Percentiles rank a stretch among this genome's conserved stretches.
These are phyloP conservation scores for Fusarium sp. DNA, from an alignment of 2,329 filamentous ascomycete species.

Conservation along the genomic window DNA sequence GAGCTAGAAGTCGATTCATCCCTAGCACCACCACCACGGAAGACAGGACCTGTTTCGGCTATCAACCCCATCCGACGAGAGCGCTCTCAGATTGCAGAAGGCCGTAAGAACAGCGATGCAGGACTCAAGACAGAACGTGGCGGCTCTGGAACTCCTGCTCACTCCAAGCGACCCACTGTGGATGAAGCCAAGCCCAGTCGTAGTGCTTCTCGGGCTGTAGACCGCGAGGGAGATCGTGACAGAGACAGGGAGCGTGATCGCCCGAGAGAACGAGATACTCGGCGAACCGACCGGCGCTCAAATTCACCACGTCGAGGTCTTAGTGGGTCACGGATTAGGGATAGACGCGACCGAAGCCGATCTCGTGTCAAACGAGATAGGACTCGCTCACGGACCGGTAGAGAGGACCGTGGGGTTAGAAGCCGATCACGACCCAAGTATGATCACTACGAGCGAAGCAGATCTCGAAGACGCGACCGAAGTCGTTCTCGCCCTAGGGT, in stretches of 20 bases:
- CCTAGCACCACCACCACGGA: slow-evolving; percentile 68
- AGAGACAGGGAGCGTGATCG: slow-evolving; percentile 51
- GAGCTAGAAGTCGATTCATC: slow-evolving; percentile 71
- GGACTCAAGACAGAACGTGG: slow-evolving; percentile 54
- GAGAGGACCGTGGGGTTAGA: slow-evolving; percentile 52
- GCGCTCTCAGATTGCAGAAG: slow-evolving; percentile 60
- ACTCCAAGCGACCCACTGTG: slow-evolving; percentile 45
- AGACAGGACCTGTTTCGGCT: slow-evolving; percentile 68
- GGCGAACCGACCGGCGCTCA: slow-evolving; percentile 56
- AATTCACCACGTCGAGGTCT: slow-evolving; percentile 57
- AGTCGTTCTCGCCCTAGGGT: slow-evolving; percentile 56
- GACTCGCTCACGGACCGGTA: slow-evolving; percentile 57
- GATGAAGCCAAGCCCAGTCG: slow-evolving; percentile 54
- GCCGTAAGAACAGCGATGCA: slow-evolving; percentile 57
- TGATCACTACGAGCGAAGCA: slow-evolving; percentile 55
- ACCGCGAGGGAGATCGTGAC: slow-evolving; percentile 47
- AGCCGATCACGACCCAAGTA: slow-evolving; percentile 55
- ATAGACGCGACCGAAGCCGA: slow-evolving; percentile 57
- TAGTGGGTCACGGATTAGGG: slow-evolving; percentile 52
- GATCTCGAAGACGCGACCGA: slow-evolving; percentile 55
- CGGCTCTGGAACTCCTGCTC: slow-evolving; percentile 52
- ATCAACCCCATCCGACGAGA: slow-evolving; percentile 69
- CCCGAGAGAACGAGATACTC: slow-evolving; percentile 48
- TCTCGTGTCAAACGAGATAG: slow-evolving; percentile 57
- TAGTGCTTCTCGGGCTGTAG: slow-evolving; percentile 52